A percentile compares a stretch with the other conserved stretches of the same genome.
These are phyloP conservation scores for Musa beccarii DNA, from an alignment of 176 grass and related monocot species.

Conservation along the genomic window DNA sequence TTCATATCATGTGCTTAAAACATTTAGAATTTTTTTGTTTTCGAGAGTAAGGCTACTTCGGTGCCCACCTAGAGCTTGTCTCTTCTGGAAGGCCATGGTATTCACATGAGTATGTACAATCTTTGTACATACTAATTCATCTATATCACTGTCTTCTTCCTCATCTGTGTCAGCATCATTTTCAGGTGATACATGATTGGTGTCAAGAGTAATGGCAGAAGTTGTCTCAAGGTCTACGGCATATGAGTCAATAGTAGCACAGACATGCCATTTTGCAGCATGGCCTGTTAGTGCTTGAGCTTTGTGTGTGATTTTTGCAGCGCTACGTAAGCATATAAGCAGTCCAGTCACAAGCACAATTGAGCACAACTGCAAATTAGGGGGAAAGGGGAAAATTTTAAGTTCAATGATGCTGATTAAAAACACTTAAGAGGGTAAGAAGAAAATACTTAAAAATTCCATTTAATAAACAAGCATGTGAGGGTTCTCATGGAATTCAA, in stretches of 20 bases:
- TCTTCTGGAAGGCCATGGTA: constrained; percentile 86
- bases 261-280: constrained; percentile 16
- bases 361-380: neutral
- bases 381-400: neutral
- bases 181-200: neutral
- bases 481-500: no score
- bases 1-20: neutral
- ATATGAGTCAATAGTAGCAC: neutral
- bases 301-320: constrained; percentile 15
- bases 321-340: constrained; percentile 1
- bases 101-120: neutral
- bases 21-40: no score
- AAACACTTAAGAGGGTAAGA: neutral
- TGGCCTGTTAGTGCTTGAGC: constrained; percentile 10
- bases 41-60: neutral
- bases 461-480: no score
- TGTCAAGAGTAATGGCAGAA: neutral
- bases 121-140: neutral
- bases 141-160: neutral
- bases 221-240: neutral
- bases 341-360: constrained; percentile 12
- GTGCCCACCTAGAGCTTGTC: constrained; percentile 71
- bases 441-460: no score
- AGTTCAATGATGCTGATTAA: neutral
- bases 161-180: neutral